phyloP scores from a whole-genome alignment of 2,329 filamentous ascomycete genomes.

The Incumbomyces lentus region DNA sequence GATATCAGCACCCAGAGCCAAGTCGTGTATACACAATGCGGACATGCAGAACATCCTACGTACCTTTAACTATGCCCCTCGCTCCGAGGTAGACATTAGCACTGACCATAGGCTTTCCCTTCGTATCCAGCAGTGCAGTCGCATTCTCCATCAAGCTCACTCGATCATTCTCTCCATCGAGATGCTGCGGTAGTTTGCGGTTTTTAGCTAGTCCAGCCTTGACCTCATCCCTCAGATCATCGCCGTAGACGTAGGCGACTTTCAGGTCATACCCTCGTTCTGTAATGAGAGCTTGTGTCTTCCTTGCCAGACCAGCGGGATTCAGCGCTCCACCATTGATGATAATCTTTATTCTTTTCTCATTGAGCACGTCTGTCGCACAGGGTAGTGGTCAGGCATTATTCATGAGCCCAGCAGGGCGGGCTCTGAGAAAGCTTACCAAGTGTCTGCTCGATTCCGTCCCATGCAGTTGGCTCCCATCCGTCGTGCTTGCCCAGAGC shows the following conservation, averaged over 20 bases:
- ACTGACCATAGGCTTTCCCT: conserved; percentile 30
- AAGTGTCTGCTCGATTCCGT: conserved; percentile 37
- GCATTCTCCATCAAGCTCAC: conserved; percentile 28
- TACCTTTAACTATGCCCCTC: conserved; percentile 35
- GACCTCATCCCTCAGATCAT: conserved; percentile 32
- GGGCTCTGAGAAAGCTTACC: not conserved
- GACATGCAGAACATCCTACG: not conserved
- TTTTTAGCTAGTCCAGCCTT: conserved; percentile 26
- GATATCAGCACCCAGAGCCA: not conserved
- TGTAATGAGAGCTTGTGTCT: conserved; percentile 22
- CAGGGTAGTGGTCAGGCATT: not conserved
- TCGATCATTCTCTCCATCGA: conserved; percentile 32
- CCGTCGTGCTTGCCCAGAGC: conserved; percentile 32
- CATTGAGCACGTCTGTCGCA: conserved; percentile 29
- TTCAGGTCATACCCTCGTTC: conserved; percentile 29
- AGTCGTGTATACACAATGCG: too few species aligned
- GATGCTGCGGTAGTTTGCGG: conserved; percentile 28
- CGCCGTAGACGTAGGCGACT: conserved; percentile 37
- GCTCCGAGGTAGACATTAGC: conserved; percentile 47
- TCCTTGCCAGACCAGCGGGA: conserved; percentile 38
- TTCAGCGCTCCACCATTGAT: conserved; percentile 49
- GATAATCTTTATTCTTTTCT: conserved; percentile 44
- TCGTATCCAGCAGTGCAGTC: conserved; percentile 29
- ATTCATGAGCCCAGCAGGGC: not conserved
- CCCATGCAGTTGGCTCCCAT: conserved; percentile 40